These are phyloP conservation scores for Alnus rubra DNA, from an alignment of 306 rosid species.

Conservation along the genomic window DNA sequence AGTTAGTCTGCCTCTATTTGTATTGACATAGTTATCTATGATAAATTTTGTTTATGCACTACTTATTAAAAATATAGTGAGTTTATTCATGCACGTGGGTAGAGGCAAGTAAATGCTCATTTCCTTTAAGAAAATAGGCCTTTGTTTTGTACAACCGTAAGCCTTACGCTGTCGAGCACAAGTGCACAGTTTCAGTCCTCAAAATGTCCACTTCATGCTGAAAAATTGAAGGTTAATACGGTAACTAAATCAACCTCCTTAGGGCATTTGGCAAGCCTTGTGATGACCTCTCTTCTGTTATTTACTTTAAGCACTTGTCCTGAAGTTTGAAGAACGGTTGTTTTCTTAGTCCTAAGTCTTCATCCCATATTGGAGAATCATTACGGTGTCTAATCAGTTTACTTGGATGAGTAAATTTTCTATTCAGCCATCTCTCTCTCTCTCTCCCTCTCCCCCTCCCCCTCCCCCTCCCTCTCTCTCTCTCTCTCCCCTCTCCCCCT, in stretches of 20 bases:
- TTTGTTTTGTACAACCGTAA: not conserved
- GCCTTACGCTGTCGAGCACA: not conserved
- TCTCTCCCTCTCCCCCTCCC: not conserved
- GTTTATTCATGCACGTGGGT: not conserved
- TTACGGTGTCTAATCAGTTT: not conserved
- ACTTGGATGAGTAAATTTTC: not conserved
- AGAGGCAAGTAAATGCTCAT: not conserved
- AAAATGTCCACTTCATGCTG: not conserved
- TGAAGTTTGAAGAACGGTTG: not conserved
- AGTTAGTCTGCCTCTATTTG: not conserved
- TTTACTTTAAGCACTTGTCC: not conserved
- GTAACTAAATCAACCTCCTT: not conserved
- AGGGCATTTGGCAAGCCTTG: constrained; percentile 3
- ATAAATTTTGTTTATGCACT: not conserved
- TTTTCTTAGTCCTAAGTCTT: not conserved
- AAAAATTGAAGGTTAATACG: not conserved
- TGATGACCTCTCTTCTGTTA: not conserved
- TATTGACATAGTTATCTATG: not conserved
- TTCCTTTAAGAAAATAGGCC: not conserved
- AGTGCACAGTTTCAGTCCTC: not conserved
- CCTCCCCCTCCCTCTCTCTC: too few species aligned
- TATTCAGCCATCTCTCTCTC: not conserved
- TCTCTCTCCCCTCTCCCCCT: not conserved
- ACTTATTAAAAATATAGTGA: not conserved
- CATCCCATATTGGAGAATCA: not conserved